Percentiles rank a stretch among this genome's conserved stretches.
Conservation (phyloP, 2,329 filamentous ascomycete genomes). For the Penicillium corylophilum region DNA sequence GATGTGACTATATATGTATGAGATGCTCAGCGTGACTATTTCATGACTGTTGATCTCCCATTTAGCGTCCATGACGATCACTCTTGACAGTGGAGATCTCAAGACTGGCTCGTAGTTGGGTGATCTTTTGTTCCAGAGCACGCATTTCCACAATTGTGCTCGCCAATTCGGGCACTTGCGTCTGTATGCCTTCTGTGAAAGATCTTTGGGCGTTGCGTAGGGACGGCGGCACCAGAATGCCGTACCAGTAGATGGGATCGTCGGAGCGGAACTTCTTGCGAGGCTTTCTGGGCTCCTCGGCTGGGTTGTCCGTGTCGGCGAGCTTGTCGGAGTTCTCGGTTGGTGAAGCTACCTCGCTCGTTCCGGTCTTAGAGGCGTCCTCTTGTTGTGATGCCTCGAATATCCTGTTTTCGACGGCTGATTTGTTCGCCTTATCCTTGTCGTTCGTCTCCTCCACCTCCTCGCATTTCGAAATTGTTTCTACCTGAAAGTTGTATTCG, state of each 20-base stretch:
- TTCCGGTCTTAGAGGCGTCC: not conserved
- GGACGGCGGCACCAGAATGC: slow-evolving; percentile 47
- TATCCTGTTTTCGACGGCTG: not conserved
- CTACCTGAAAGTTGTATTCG: slow-evolving; percentile 8
- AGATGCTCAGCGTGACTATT: not conserved
- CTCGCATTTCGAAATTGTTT: not conserved
- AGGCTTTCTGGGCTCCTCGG: not conserved
- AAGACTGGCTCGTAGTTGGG: slow-evolving; percentile 28
- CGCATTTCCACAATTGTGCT: slow-evolving; percentile 42
- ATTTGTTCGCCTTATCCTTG: slow-evolving; percentile 1
- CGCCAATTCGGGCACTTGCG: slow-evolving; percentile 38
- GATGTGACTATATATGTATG: not conserved
- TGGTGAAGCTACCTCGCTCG: not conserved
- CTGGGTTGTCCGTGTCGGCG: not conserved
- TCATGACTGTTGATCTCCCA: not conserved
- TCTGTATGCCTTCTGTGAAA: slow-evolving; percentile 43
- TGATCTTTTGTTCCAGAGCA: slow-evolving; percentile 40
- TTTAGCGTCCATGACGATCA: not conserved
- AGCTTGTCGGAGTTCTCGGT: not conserved
- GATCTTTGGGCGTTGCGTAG: slow-evolving; percentile 46
- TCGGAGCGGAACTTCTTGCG: slow-evolving; percentile 26
- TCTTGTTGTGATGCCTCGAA: not conserved
- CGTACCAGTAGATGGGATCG: slow-evolving; percentile 51
- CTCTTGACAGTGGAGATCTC: slow-evolving; percentile 1
- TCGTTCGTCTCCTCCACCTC: slow-evolving; percentile 1